A percentile compares a stretch with the other conserved stretches of the same genome.
Conservation (phyloP, 495 filamentous ascomycete genomes). For the Aspergillus sparsus region DNA sequence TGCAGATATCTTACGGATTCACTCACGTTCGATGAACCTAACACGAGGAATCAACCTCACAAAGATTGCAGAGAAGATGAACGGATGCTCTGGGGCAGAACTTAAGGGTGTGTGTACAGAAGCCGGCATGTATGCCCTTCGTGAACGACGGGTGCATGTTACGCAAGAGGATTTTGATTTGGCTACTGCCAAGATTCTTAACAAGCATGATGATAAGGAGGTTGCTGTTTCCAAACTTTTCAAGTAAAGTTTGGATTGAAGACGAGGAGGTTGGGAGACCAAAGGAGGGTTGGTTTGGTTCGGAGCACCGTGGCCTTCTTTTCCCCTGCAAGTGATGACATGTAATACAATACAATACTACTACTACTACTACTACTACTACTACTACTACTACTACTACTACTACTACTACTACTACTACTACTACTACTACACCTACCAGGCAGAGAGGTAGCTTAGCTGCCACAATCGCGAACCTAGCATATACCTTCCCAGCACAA, state of each 20-base stretch:
- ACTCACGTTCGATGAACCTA: slow-evolving; percentile 96
- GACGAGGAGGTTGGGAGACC: not conserved
- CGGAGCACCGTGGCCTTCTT: too few relatives aligned
- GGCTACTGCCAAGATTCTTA: slow-evolving; percentile 97
- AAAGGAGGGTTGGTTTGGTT: not conserved
- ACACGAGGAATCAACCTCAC: slow-evolving; percentile 96
- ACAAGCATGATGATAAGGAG: slow-evolving; percentile 99
- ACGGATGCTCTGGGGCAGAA: slow-evolving; percentile 95
- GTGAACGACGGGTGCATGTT: slow-evolving; percentile 94
- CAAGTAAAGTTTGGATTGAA: slow-evolving; percentile 60
- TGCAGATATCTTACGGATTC: slow-evolving; percentile 96
- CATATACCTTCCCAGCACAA: slow-evolving; percentile 4
- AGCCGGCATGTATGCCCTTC: slow-evolving; percentile 94
- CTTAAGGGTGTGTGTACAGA: slow-evolving; percentile 97
- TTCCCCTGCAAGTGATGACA: slow-evolving; percentile 19
- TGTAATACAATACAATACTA: slow-evolving; percentile 16
- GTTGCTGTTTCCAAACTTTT: slow-evolving; percentile 85
- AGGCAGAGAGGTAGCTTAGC: not conserved
- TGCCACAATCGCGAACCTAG: slow-evolving; percentile 7
- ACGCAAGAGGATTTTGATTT: slow-evolving; percentile 99
- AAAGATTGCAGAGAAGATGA: slow-evolving; percentile 99
- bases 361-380: slow-evolving; percentile 1
- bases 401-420: too few relatives aligned
- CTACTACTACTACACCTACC: too few relatives aligned
- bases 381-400: too few relatives aligned